Base-by-base conservation (phyloP, 345 rosid genomes). In the Moricandia moricandioides region DNA sequence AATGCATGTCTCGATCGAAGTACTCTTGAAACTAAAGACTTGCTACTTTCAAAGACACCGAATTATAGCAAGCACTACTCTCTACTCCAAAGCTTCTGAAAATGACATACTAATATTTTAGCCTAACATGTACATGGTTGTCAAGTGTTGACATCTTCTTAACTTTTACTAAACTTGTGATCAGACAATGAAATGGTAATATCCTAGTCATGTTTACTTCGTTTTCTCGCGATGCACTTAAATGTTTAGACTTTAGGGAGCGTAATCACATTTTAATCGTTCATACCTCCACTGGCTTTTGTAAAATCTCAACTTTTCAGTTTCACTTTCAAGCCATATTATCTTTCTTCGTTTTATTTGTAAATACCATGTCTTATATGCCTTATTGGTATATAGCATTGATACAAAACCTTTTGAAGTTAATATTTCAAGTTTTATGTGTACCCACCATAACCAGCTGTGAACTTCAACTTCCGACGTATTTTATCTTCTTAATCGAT, bases 241-340 rank as follows among this genome's bases (percentile, higher is more conserved):
- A 55, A 5, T 13, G 45, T 16, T 21, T 33, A 14, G 17, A 74
- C 52, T 43, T 13, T 13, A 43, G 51, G n/a, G 13, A 43, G 0
- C 9, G 17, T 11, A 57, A 18, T 74, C 66, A 47, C 60, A 74
- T 24, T 58, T 26, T 47, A 67, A 74, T 65, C 54, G 54, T 34
- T 59, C 55, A 67, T 13, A n/a, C n/a, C 11, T 31, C 9, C 65
- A 5, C 34, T 56, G 21, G 7, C 2, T 30, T n/a, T 4, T 40
- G 47, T 40, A 40, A 8, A 40, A 65, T 52, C 58, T 57, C 16
- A 21, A 57, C 59, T 43, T 66, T 57, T 57, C 47, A 43, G 72
- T 66, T 60, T 58, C 72, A 74, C 61, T 66, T 29, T 29, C 34
- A 73, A 55, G 57, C 57, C 30, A 16, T 26, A 27, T 26, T 37